Base-by-base conservation (phyloP, 805 yeast genomes). In the Cyberlindnera sargentensis region DNA sequence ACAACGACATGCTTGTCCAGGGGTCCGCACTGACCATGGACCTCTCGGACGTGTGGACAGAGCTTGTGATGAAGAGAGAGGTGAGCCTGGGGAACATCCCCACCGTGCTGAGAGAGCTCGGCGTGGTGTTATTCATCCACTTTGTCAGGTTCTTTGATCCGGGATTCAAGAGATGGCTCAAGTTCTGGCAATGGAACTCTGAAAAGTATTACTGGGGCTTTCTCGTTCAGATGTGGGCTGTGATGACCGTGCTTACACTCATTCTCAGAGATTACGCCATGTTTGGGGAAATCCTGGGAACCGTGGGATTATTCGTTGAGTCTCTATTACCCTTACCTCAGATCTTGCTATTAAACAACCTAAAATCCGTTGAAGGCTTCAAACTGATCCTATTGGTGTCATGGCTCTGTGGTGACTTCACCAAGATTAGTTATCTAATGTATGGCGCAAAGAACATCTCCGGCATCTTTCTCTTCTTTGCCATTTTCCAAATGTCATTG, bases 361-460 rank as follows among this genome's bases (percentile, higher is more conserved):
- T 82, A 27, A 78, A 78, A 52, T 76, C 87, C 0, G 78, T 84
- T 6, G 82, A 82, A 50, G 91, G 93, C 47, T 89, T 89, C 66
- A 82, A 88, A 55, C 68, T 80, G 40, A 76, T 91, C 27, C 66
- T 89, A 31, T 60, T 89, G 32, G 64, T 88, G 20, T 82, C 90
- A 55, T 89, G 97, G 97, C 67, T 89, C 4, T 82, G 91, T 47
- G 96, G 96, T 45, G 97, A 89, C 64, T 67, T 82, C 34, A 74
- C 87, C 33, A 90, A 90, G 60, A 75, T 87, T 25, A 68, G 81
- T 41, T 86, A 85, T 56, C 66, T 86, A 42, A 53, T 84, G n/a
- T 84, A 72, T 61, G 95, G 95, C 11, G 84, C 93, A 1, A 74
- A 73, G 42, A 73, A 84, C 51, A 75, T 85, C 28, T 80, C 89